A percentile compares a stretch with the other conserved stretches of the same genome.
Evolutionary conservation across 768 basidiomycete genomes (phyloP).

Genomic region (Pleurotus giganteus): DNA sequence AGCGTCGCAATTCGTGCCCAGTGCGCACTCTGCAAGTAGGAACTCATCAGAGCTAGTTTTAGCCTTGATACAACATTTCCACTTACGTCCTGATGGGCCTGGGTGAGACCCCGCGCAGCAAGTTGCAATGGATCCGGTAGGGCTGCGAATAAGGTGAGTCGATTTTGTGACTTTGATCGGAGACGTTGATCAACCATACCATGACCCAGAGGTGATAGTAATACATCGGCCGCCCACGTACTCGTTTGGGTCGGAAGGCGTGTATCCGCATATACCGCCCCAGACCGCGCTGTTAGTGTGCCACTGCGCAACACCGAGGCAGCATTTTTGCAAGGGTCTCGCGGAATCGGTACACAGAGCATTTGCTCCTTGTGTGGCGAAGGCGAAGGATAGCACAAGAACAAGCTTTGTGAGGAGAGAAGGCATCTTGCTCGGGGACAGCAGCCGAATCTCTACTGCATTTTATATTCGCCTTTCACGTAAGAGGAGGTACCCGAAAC

Average conservation of each 20-base stretch:
- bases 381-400: not conserved
- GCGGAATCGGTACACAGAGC: not conserved
- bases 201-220: not conserved
- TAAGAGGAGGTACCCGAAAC: not conserved
- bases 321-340: slow-evolving; percentile 1
- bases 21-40: not conserved
- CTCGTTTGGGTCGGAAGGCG: not conserved
- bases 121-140: not conserved
- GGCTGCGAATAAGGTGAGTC: not conserved
- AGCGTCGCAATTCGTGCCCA: slow-evolving; percentile 1
- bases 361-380: not conserved
- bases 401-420: not conserved
- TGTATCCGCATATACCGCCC: slow-evolving; percentile 8
- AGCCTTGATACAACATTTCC: not conserved
- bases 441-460: not conserved
- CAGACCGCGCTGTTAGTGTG: slow-evolving; percentile 1
- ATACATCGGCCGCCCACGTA: slow-evolving; percentile 3
- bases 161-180: not conserved
- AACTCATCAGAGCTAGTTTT: not conserved
- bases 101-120: slow-evolving; percentile 6
- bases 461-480: not conserved
- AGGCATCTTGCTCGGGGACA: slow-evolving; percentile 1
- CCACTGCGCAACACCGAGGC: not conserved
- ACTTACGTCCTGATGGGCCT: slow-evolving; percentile 5
- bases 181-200: not conserved